Conservation (phyloP, 2,329 filamentous ascomycete genomes). For the Nannizzia gypsea region DNA sequence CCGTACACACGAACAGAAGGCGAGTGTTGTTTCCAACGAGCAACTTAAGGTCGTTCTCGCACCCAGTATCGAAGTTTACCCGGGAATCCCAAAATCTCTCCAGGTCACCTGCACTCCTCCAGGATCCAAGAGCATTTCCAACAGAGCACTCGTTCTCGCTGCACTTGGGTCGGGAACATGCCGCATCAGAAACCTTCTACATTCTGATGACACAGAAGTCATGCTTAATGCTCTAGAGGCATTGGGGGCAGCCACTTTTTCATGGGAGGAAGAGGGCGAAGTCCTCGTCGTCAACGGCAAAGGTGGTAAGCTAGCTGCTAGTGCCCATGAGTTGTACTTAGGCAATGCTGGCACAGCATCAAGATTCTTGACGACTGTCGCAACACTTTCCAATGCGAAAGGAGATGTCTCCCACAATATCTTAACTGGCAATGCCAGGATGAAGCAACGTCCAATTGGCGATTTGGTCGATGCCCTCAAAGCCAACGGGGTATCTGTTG, state of each 20-base stretch:
- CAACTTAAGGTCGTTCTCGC: conserved; percentile 76
- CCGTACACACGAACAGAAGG: conserved; percentile 72
- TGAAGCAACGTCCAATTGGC: conserved; percentile 92
- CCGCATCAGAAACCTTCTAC: conserved; percentile 79
- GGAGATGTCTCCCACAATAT: conserved; percentile 53
- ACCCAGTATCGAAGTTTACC: conserved; percentile 60
- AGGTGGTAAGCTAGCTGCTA: conserved; percentile 72
- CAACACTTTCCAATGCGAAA: conserved; percentile 60
- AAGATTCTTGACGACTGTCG: conserved; percentile 84
- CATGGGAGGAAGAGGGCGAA: conserved; percentile 91
- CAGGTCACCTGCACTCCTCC: conserved; percentile 72
- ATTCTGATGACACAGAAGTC: conserved; percentile 93
- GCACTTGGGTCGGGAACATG: conserved; percentile 79
- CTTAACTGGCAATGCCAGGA: conserved; percentile 84
- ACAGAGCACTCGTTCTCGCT: conserved; percentile 84
- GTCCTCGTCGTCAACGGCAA: conserved; percentile 80
- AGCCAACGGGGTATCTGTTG: conserved; percentile 73
- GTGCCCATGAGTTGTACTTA: conserved; percentile 67
- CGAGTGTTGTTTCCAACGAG: conserved; percentile 76
- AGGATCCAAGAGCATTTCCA: conserved; percentile 95
- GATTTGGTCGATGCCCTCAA: conserved; percentile 82
- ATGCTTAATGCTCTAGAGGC: conserved; percentile 88
- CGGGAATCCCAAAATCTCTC: conserved; percentile 55
- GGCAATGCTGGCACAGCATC: conserved; percentile 96
- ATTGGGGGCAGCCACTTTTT: conserved; percentile 75